Conservation (phyloP, 345 rosid species). For the Gynandropsis gynandra region DNA sequence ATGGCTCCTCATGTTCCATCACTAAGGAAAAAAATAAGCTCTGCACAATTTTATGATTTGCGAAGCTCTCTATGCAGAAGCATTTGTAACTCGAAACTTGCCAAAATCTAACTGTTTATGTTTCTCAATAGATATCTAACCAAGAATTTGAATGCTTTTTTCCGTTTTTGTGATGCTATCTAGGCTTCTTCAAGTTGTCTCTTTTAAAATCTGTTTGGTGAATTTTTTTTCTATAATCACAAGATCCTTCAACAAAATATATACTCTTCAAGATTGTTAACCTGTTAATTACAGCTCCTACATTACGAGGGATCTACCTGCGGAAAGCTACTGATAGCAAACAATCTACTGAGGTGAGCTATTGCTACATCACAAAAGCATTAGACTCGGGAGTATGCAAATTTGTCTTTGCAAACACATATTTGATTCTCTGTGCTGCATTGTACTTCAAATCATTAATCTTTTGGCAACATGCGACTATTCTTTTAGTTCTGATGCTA, state of each 20-base stretch:
- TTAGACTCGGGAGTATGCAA: conserved; percentile 23
- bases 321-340: conserved; percentile 66
- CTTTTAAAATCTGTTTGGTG: too few species aligned
- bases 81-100: conserved; percentile 9
- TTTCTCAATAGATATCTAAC: conserved; percentile 11
- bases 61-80: conserved; percentile 6
- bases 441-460: conserved; percentile 12
- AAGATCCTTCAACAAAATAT: neutral
- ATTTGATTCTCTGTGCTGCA: neutral
- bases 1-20: neutral
- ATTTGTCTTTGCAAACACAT: conserved; percentile 4
- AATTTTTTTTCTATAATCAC: neutral
- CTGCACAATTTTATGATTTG: conserved; percentile 5
- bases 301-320: conserved; percentile 81
- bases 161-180: neutral
- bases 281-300: conserved; percentile 51
- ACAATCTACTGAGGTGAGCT: too few species aligned
- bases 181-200: too few species aligned
- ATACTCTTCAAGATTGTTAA: conserved; percentile 4
- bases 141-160: neutral
- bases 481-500: neutral
- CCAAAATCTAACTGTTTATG: conserved; percentile 11
- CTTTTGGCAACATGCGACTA: conserved; percentile 1
- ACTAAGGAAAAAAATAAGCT: conserved; percentile 4
- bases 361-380: too few species aligned